Evolutionary conservation across 805 yeast species (phyloP), one percentile per base, ranked within the genome.

Genomic region (Candida tammaniensis): DNA sequence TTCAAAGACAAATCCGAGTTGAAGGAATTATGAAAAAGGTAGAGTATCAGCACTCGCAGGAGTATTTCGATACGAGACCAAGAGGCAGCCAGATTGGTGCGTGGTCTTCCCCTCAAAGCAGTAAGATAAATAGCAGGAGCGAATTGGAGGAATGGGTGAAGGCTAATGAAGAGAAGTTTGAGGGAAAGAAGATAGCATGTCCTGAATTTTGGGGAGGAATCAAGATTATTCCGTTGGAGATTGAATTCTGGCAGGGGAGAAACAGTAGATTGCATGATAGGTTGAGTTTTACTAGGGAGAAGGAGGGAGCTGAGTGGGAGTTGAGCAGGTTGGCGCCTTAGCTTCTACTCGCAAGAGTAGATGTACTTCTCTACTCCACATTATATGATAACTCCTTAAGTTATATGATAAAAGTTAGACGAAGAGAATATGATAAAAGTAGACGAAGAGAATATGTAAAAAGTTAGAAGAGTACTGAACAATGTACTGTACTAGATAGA

Each of bases 211-310:
- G 98, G 98, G 98, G 98, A 35, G 98, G 98, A 0, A 55, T 93
- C 31, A 73, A 95, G 52, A 71, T 93, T 12, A 78, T 83, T 26
- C 98, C 98, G 4, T 63, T 86, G 29, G 95, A 87, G 54, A 74
- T 91, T 46, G 98, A 93, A 63, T 93, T 91, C 54, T 93, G 98
- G 97, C 98, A 93, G 64, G 98, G 98, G 12, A 78, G 98, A 44
- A 70, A 74, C 40, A 82, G 86, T 52, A 76, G 98, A 57, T 68
- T 91, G 33, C 98, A 93, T 58, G 98, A 93, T 59, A 76, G 98
- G 48, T 68, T 89, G 32, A 76, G 80, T 10, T 89, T 73, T 60
- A 72, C 74, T 41, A 71, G 94, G 55, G 76, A 74, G 16, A 45
- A 55, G 7, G 36, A 41, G 10, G 68, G 62, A 10, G 67, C 57